Evolutionary conservation across 140 eudicot genomes (phyloP), one percentile per base, ranked within the genome.

Genomic region (Erigeron philadelphicus): DNA sequence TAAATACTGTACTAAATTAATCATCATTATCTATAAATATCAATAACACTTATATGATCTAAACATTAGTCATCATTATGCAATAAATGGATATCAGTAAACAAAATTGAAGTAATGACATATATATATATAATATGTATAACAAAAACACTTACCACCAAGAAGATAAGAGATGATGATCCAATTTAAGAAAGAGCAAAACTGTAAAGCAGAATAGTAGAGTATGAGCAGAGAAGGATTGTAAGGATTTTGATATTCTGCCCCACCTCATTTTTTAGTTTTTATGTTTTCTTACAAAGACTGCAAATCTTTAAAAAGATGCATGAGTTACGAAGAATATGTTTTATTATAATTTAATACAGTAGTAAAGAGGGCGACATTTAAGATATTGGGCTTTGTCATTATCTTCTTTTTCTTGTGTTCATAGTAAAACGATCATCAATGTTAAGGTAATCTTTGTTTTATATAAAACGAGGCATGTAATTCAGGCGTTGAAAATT

Each of bases 191-290:
- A 78, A 84, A 38, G 69, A 84, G 83, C 54, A 84, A 47, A 12
- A 84, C 46, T 7, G 88, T 84, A 47, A 84, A 84, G 52, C 77
- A 67, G 76, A 84, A 80, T 67, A 84, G 83, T 49, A 52, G 68
- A 42, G 72, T 64, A 52, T 84, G 88, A 56, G 83, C 81, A 10
- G 60, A 15, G 71, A 80, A 55, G 42, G 81, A 62, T 23, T 84
- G 85, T 54, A 83, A 25, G 45, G 87, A 80, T 52, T 76, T 76
- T 21, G 74, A 81, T 68, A 78, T 53, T 63, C 80, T 45, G 25
- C 88, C 66, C 83, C 77, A 84, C 57, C 69, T 84, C 88, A 80
- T 78, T 43, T 47, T 5, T 8, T 16, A 17, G 1, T 58, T 16
- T 50, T 50, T 50, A 8, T 50, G 8, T 45, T 7, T 45, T 45